These are phyloP conservation scores for Claviceps paspali DNA, from an alignment of 2,329 filamentous ascomycete species.

Conservation along the genomic window DNA sequence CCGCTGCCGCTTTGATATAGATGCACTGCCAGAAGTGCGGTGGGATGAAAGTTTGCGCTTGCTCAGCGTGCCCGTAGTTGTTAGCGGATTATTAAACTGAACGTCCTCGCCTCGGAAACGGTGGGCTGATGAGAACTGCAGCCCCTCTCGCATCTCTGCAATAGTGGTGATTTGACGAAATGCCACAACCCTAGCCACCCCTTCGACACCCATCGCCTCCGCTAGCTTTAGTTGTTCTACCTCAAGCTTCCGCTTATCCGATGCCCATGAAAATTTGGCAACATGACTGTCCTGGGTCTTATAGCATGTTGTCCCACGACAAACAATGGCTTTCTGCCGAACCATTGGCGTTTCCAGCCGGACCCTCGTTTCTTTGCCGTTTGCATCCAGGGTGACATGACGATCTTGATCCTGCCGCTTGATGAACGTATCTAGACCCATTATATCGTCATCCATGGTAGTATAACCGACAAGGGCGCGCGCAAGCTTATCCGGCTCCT, in stretches of 20 bases:
- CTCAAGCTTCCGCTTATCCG: slow-evolving; percentile 5
- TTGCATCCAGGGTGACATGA: slow-evolving; percentile 2
- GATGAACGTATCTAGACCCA: slow-evolving; percentile 7
- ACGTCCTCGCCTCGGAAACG: slow-evolving; percentile 5
- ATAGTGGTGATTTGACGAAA: slow-evolving; percentile 7
- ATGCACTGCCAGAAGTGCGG: slow-evolving; percentile 3
- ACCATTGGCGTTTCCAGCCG: slow-evolving; percentile 5
- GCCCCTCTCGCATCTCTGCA: slow-evolving; percentile 5
- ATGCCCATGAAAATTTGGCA: slow-evolving; percentile 9
- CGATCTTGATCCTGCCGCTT: slow-evolving; percentile 1
- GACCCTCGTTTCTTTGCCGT: slow-evolving; percentile 1
- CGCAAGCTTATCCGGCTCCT: slow-evolving; percentile 8
- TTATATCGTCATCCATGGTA: slow-evolving; percentile 8
- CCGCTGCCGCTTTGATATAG: slow-evolving; percentile 5
- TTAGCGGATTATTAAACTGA: slow-evolving; percentile 2
- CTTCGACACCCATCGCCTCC: slow-evolving; percentile 7
- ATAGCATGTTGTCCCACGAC: slow-evolving; percentile 9
- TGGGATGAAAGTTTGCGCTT: slow-evolving; percentile 6
- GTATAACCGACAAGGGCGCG: slow-evolving; percentile 9
- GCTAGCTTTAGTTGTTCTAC: slow-evolving; percentile 7
- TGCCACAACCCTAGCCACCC: slow-evolving; percentile 7
- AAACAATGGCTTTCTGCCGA: slow-evolving; percentile 7
- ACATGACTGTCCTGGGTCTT: slow-evolving; percentile 3
- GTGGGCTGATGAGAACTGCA: slow-evolving; percentile 4
- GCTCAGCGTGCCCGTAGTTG: not conserved